Percentiles rank a stretch among this genome's conserved stretches.
phyloP scores from a whole-genome alignment of 139 green algal species.

The Gonium pectorale region DNA sequence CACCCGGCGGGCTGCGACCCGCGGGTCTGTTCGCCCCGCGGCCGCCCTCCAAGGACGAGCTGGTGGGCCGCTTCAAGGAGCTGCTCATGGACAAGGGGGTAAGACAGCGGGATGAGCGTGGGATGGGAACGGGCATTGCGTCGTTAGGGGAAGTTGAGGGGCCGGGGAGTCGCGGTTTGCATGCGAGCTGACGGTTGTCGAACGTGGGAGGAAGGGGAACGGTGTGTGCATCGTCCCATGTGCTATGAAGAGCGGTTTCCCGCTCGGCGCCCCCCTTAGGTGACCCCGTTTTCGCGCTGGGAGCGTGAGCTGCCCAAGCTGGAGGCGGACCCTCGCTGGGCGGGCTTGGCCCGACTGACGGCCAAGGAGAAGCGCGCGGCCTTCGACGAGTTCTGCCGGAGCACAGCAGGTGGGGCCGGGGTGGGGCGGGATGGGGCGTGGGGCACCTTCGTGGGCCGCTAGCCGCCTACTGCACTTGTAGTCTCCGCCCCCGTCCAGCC shows the following conservation, averaged over 20 bases:
- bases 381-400: conserved; percentile 88
- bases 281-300: conserved; percentile 76
- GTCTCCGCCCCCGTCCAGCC: too few species aligned
- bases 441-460: too few species aligned
- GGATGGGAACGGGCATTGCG: too few species aligned
- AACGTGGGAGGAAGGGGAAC: too few species aligned
- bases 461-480: too few species aligned
- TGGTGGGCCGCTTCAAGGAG: conserved; percentile 66
- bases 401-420: conserved; percentile 34
- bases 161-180: too few species aligned
- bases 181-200: too few species aligned
- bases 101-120: neutral
- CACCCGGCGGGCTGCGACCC: neutral
- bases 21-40: neutral
- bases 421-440: neutral
- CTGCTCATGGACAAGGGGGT: conserved; percentile 78
- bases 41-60: conserved; percentile 34
- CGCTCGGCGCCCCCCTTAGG: conserved; percentile 43
- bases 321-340: conserved; percentile 71
- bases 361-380: conserved; percentile 68
- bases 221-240: too few species aligned
- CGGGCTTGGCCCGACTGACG: conserved; percentile 55
- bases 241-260: too few species aligned
- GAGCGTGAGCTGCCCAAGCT: conserved; percentile 82
- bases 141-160: too few species aligned